Conservation (phyloP, 441 rosid species). For the Pelargonium exstipulatum region DNA sequence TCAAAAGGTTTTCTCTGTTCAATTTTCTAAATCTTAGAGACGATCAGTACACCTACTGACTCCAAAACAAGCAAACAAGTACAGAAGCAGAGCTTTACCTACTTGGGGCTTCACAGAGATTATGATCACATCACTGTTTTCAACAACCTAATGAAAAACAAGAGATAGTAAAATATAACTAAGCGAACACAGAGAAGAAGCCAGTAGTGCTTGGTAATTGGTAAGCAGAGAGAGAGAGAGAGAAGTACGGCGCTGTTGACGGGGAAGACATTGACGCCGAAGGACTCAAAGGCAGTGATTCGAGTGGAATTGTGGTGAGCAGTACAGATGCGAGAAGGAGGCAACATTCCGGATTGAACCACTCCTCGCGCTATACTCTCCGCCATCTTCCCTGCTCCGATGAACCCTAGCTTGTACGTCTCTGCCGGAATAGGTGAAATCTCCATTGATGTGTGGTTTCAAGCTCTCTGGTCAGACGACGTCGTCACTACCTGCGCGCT, state of each 20-base stretch:
- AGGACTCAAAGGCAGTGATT: conserved; percentile 53
- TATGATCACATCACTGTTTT: conserved; percentile 66
- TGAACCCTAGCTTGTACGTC: conserved; percentile 62
- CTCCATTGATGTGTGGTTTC: conserved; percentile 33
- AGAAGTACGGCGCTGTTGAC: conserved; percentile 43
- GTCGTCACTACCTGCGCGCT: too few relatives aligned
- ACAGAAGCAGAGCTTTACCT: conserved; percentile 33
- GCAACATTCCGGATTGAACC: conserved; percentile 61
- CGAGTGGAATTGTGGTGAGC: conserved; percentile 57
- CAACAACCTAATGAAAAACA: conserved; percentile 52
- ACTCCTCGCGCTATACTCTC: conserved; percentile 88
- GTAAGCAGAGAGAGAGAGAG: conserved; percentile 10
- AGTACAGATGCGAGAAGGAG: conserved; percentile 59
- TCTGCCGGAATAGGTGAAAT: conserved; percentile 40
- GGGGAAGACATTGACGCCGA: conserved; percentile 53
- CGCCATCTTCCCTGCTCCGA: conserved; percentile 95
- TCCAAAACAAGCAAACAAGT: too few relatives aligned
- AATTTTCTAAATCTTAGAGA: neutral
- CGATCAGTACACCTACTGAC: neutral
- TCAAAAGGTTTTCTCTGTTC: neutral
- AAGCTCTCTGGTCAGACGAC: too few relatives aligned
- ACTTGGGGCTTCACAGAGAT: conserved; percentile 92
- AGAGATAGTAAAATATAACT: neutral
- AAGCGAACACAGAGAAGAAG: neutral
- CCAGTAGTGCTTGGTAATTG: neutral